phyloP scores from a whole-genome alignment of 1,139 yeast genomes.

The Taphrina sp. region DNA sequence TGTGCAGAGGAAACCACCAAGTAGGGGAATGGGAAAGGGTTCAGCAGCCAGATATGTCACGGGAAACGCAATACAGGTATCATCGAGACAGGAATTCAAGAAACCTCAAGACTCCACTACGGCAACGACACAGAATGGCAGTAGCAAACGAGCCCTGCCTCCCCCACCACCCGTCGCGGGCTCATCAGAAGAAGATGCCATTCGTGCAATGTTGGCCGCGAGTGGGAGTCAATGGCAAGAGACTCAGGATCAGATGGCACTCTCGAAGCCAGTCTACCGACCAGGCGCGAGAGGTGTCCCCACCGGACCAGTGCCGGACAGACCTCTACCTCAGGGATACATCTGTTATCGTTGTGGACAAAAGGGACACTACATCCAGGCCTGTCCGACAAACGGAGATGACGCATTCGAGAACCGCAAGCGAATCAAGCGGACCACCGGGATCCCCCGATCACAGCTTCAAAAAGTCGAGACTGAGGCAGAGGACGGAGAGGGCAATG shows the following conservation, averaged over 20 bases:
- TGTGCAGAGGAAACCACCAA: slow-evolving; percentile 76
- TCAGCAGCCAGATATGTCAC: slow-evolving; percentile 68
- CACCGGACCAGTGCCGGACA: slow-evolving; percentile 50
- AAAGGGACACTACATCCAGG: slow-evolving; percentile 90
- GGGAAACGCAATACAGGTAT: slow-evolving; percentile 51
- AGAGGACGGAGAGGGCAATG: slow-evolving; percentile 53
- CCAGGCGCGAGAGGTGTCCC: slow-evolving; percentile 41
- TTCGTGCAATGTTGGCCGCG: slow-evolving; percentile 85
- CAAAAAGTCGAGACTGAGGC: slow-evolving; percentile 70
- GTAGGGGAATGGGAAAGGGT: slow-evolving; percentile 56
- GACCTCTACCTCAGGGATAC: slow-evolving; percentile 91
- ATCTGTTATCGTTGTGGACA: slow-evolving; percentile 96
- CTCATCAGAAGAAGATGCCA: slow-evolving; percentile 71
- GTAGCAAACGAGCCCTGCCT: slow-evolving; percentile 36
- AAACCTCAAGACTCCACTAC: slow-evolving; percentile 13
- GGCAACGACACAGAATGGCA: slow-evolving; percentile 18
- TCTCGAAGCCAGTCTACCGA: slow-evolving; percentile 41
- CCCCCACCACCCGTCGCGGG: slow-evolving; percentile 33
- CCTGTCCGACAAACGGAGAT: slow-evolving; percentile 91
- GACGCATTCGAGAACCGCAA: slow-evolving; percentile 86
- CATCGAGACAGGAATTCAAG: slow-evolving; percentile 29
- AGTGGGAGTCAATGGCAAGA: slow-evolving; percentile 94
- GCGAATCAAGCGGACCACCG: slow-evolving; percentile 86
- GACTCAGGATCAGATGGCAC: slow-evolving; percentile 78
- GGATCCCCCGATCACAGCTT: slow-evolving; percentile 92